Percentiles rank a stretch among this genome's conserved stretches.
These are phyloP conservation scores for Lactarius akahatsu DNA, from an alignment of 768 basidiomycete genomes.

Conservation along the genomic window DNA sequence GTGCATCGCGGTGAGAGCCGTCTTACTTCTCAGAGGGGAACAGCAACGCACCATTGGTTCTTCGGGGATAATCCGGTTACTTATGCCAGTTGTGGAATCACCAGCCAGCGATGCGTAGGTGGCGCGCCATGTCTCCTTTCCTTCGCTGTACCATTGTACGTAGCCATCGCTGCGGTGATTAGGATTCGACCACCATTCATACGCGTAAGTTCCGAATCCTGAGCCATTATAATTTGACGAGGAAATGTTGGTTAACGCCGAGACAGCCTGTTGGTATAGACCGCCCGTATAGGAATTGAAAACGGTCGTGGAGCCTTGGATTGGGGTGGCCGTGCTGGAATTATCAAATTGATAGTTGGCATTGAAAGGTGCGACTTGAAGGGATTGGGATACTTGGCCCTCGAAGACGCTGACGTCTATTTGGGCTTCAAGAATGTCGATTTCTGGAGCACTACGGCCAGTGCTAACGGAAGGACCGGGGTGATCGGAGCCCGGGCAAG, in stretches of 20 bases:
- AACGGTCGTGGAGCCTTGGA: constrained; percentile 52
- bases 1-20: constrained; percentile 13
- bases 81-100: constrained; percentile 56
- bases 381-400: constrained; percentile 77
- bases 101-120: constrained; percentile 66
- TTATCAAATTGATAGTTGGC: constrained; percentile 61
- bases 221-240: constrained; percentile 54
- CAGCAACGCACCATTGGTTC: constrained; percentile 80
- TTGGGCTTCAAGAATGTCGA: constrained; percentile 89
- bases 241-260: constrained; percentile 58
- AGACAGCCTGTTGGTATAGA: constrained; percentile 70
- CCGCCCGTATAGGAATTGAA: constrained; percentile 73
- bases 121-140: constrained; percentile 67
- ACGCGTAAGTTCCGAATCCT: constrained; percentile 63
- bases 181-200: constrained; percentile 81
- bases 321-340: constrained; percentile 47
- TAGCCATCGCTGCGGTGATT: constrained; percentile 64
- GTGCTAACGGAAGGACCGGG: constrained; percentile 71
- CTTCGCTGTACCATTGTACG: constrained; percentile 80
- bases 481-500: constrained; percentile 82
- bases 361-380: constrained; percentile 81
- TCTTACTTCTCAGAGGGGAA: constrained; percentile 25
- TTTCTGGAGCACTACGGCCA: constrained; percentile 85
- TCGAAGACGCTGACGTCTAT: constrained; percentile 49
- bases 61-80: constrained; percentile 70